Conservation (phyloP, 257 asterid genomes). For the Verbascum thapsus region DNA sequence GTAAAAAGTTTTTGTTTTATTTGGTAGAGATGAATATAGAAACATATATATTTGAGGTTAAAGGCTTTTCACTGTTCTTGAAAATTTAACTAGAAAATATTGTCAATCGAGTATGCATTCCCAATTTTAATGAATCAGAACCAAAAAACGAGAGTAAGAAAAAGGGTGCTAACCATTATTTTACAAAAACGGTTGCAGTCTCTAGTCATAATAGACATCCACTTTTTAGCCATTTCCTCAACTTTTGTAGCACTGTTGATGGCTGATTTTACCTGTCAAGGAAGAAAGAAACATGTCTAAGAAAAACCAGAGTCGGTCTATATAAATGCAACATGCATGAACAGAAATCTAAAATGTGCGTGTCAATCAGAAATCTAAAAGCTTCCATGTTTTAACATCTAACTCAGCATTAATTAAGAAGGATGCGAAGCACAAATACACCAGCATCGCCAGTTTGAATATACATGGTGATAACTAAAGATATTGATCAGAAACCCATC, state of each 20-base stretch:
- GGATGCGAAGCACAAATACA: background rate
- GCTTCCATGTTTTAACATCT: background rate
- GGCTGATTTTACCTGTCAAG: slow-evolving; percentile 65
- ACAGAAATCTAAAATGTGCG: slow-evolving; percentile 24
- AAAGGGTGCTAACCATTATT: slow-evolving; percentile 68
- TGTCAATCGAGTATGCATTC: background rate
- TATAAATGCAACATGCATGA: slow-evolving; percentile 20
- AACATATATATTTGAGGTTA: background rate
- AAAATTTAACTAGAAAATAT: background rate
- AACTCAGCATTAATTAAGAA: background rate
- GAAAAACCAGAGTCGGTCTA: slow-evolving; percentile 3
- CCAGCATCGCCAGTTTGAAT: slow-evolving; percentile 5
- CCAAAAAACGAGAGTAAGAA: slow-evolving; percentile 2
- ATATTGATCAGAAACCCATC: background rate
- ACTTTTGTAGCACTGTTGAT: slow-evolving; percentile 57
- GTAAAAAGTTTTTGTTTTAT: background rate
- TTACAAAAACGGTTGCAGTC: slow-evolving; percentile 95
- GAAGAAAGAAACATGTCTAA: slow-evolving; percentile 13
- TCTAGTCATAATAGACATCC: slow-evolving; percentile 78
- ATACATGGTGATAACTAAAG: background rate
- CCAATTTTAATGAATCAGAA: background rate
- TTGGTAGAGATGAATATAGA: background rate
- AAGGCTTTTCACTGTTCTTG: background rate
- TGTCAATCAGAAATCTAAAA: slow-evolving; percentile 5
- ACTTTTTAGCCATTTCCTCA: slow-evolving; percentile 72